A percentile compares a stretch with the other conserved stretches of the same genome.
These are phyloP conservation scores for Isochrysis galbana DNA, from an alignment of 78 protist genomes.

Conservation along the genomic window DNA sequence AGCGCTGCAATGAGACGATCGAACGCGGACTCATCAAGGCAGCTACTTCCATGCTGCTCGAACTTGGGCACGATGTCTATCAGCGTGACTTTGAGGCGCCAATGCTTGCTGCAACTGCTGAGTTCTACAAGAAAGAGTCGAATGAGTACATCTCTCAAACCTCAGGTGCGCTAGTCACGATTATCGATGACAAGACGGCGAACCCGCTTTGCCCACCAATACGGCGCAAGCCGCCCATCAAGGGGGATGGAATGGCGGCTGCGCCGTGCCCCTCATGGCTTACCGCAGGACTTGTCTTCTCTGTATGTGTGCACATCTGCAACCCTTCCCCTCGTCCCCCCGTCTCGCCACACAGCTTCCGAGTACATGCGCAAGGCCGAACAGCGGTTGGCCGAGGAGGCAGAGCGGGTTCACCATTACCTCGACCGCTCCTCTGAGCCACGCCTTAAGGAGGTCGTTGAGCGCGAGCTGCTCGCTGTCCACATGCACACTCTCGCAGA, in stretches of 20 bases:
- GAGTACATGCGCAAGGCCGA: slow-evolving; percentile 77
- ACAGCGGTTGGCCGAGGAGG: slow-evolving; percentile 36
- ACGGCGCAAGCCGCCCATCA: too few relatives aligned
- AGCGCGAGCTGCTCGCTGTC: slow-evolving; percentile 27
- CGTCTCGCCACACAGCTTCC: too few relatives aligned
- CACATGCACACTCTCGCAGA: slow-evolving; percentile 16
- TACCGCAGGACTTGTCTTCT: too few relatives aligned
- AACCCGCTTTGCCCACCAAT: too few relatives aligned
- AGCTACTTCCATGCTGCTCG: slow-evolving; percentile 74
- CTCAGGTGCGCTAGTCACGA: too few relatives aligned
- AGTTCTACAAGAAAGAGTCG: slow-evolving; percentile 70
- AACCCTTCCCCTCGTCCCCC: too few relatives aligned
- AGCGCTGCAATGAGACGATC: slow-evolving; percentile 72
- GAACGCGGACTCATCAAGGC: slow-evolving; percentile 63
- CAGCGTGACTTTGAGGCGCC: slow-evolving; percentile 78
- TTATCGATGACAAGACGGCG: too few relatives aligned
- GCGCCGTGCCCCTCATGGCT: too few relatives aligned
- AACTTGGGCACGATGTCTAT: slow-evolving; percentile 75
- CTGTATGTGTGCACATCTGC: too few relatives aligned
- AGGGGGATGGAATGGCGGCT: too few relatives aligned
- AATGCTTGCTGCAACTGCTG: slow-evolving; percentile 61
- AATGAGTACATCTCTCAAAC: slow-evolving; percentile 58
- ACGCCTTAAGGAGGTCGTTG: slow-evolving; percentile 65
- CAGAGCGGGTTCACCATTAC: slow-evolving; percentile 32
- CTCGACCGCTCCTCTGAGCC: slow-evolving; percentile 50